Evolutionary conservation across 2,329 filamentous ascomycete species (phyloP).

Genomic region (Stagonosporopsis tanaceti): DNA sequence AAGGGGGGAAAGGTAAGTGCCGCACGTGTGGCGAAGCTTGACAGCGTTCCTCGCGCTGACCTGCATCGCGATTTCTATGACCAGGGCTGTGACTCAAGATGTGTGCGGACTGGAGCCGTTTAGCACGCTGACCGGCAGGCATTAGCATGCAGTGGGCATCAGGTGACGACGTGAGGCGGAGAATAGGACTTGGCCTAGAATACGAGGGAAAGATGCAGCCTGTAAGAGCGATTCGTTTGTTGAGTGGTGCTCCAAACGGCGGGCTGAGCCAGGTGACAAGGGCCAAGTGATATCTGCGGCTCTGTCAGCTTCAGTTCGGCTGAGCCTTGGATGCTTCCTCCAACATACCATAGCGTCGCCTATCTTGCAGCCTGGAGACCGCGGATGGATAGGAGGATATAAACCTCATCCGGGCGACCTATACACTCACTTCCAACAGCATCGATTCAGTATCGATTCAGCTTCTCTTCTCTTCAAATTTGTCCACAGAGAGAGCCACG

Average conservation of each 20-base stretch:
- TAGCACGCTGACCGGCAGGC: slow-evolving; percentile 35
- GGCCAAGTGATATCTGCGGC: slow-evolving; percentile 37
- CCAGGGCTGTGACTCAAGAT: slow-evolving; percentile 29
- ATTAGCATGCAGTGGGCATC: slow-evolving; percentile 28
- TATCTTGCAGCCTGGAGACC: slow-evolving; percentile 3
- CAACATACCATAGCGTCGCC: slow-evolving; percentile 8
- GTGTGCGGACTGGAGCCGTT: slow-evolving; percentile 25
- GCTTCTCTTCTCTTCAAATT: not conserved
- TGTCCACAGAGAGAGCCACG: not conserved
- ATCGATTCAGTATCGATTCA: slow-evolving; percentile 2
- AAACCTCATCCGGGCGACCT: slow-evolving; percentile 4
- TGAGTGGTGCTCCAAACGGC: slow-evolving; percentile 10
- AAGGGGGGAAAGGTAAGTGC: slow-evolving; percentile 18
- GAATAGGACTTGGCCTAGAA: slow-evolving; percentile 26
- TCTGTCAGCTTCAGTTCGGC: slow-evolving; percentile 38
- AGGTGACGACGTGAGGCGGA: slow-evolving; percentile 34
- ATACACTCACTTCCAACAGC: slow-evolving; percentile 5
- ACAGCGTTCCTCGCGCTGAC: slow-evolving; percentile 30
- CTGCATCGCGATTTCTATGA: slow-evolving; percentile 24
- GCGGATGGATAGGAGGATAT: slow-evolving; percentile 9
- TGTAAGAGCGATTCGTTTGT: slow-evolving; percentile 23
- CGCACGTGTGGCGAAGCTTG: slow-evolving; percentile 38
- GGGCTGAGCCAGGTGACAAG: slow-evolving; percentile 23
- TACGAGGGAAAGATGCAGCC: slow-evolving; percentile 29
- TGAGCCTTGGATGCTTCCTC: slow-evolving; percentile 9